Conservation (phyloP, 768 basidiomycete species). For the Amanita pallidorosea region DNA sequence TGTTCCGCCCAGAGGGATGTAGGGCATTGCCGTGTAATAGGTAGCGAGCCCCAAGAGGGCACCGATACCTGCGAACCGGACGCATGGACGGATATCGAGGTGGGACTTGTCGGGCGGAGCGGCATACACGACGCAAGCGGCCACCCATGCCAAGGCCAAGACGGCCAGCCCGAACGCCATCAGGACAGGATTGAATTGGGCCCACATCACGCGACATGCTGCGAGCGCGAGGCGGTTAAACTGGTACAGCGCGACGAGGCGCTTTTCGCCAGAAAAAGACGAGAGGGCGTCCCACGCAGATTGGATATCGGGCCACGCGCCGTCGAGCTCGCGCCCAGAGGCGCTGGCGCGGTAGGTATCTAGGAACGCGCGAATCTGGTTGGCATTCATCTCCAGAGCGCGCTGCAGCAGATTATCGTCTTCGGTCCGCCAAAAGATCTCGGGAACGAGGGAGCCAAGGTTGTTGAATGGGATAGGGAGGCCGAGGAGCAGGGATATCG, state of each 20-base stretch:
- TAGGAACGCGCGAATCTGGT: slow-evolving; percentile 71
- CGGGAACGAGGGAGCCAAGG: slow-evolving; percentile 85
- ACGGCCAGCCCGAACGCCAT: slow-evolving; percentile 67
- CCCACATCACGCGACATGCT: slow-evolving; percentile 87
- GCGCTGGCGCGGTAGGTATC: slow-evolving; percentile 61
- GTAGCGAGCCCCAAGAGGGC: slow-evolving; percentile 23
- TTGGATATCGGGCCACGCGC: slow-evolving; percentile 44
- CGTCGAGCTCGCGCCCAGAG: slow-evolving; percentile 66
- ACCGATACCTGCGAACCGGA: slow-evolving; percentile 27
- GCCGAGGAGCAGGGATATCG: slow-evolving; percentile 81
- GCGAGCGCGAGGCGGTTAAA: slow-evolving; percentile 56
- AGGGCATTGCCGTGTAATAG: slow-evolving; percentile 14
- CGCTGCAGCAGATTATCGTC: slow-evolving; percentile 22
- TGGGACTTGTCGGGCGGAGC: slow-evolving; percentile 36
- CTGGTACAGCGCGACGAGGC: slow-evolving; percentile 29
- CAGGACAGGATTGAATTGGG: slow-evolving; percentile 76
- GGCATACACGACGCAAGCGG: slow-evolving; percentile 44
- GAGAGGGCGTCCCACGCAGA: slow-evolving; percentile 30
- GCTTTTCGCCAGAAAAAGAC: slow-evolving; percentile 11
- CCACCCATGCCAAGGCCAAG: slow-evolving; percentile 43
- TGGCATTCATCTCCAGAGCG: slow-evolving; percentile 61
- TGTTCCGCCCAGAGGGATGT: slow-evolving; percentile 11
- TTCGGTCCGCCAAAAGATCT: slow-evolving; percentile 61
- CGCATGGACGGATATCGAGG: slow-evolving; percentile 17
- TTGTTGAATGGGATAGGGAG: slow-evolving; percentile 95